These are phyloP conservation scores for Aspergillus coremiiformis DNA, from an alignment of 495 filamentous ascomycete genomes.

Conservation along the genomic window DNA sequence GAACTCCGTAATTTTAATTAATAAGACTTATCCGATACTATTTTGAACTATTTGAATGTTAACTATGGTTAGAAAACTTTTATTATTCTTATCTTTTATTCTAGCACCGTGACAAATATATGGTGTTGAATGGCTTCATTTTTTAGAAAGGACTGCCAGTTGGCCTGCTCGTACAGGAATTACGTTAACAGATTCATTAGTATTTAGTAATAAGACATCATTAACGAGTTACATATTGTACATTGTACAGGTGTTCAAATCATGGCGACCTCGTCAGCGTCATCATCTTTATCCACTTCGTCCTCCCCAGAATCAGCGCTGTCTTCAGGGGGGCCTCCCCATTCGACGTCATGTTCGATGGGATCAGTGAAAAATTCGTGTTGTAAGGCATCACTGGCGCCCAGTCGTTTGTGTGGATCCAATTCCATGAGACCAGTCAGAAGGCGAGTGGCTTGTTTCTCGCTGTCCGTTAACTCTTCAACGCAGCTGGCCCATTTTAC, in stretches of 20 bases:
- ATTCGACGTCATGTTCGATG: constrained; percentile 39
- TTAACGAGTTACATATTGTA: constrained; percentile 4
- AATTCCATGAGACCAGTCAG: constrained; percentile 58
- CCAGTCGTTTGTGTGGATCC: constrained; percentile 50
- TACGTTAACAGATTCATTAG: neutral
- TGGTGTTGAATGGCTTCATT: too few relatives aligned
- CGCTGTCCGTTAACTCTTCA: constrained; percentile 41
- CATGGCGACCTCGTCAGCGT: constrained; percentile 42
- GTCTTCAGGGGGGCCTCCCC: constrained; percentile 39
- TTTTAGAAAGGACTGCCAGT: too few relatives aligned
- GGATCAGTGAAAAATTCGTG: constrained; percentile 59
- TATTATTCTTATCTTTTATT: too few relatives aligned
- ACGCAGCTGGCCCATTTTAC: constrained; percentile 77
- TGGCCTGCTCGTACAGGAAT: too few relatives aligned
- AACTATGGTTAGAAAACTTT: too few relatives aligned
- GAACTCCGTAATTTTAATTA: too few relatives aligned
- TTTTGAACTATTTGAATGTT: too few relatives aligned
- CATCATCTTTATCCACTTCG: constrained; percentile 28
- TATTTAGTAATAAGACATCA: neutral
- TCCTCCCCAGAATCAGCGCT: constrained; percentile 35
- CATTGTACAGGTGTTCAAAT: constrained; percentile 24
- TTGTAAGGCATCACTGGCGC: constrained; percentile 49
- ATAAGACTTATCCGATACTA: too few relatives aligned
- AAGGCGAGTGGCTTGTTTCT: constrained; percentile 47
- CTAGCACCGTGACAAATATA: too few relatives aligned